phyloP scores from a whole-genome alignment of 257 asterid species.

The Plectranthus barbatus region DNA sequence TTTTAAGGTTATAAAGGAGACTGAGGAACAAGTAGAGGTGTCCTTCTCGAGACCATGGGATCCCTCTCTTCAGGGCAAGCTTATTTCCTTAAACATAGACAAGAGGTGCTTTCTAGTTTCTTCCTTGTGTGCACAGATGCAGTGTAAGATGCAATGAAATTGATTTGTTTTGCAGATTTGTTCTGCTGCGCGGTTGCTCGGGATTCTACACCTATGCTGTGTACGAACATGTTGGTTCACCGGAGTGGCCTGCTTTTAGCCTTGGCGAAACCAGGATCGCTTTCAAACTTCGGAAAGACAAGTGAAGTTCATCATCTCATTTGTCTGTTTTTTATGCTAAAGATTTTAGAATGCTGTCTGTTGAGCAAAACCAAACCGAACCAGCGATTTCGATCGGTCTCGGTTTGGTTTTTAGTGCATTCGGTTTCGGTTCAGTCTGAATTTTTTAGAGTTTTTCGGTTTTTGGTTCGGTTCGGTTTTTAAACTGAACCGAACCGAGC shows the following conservation, averaged over 20 bases:
- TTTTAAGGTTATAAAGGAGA: conserved; percentile 46
- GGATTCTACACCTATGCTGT: conserved; percentile 86
- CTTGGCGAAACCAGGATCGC: conserved; percentile 90
- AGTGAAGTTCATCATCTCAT: conserved; percentile 20
- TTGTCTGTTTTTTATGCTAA: background rate
- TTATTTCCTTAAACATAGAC: conserved; percentile 63
- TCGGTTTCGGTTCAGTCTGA: no score
- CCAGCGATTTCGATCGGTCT: no score
- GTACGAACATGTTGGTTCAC: conserved; percentile 73
- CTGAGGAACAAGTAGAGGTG: conserved; percentile 64
- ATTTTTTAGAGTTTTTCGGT: no score
- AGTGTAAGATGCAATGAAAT: background rate
- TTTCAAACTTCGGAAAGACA: conserved; percentile 86
- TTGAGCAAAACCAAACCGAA: no score
- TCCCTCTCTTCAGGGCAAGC: conserved; percentile 48
- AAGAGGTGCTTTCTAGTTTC: conserved; percentile 50
- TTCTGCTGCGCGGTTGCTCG: conserved; percentile 71
- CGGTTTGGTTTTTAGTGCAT: no score
- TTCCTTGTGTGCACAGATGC: background rate
- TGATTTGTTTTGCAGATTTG: conserved; percentile 41
- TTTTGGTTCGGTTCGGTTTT: no score
- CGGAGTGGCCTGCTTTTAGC: conserved; percentile 92
- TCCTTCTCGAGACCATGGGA: conserved; percentile 77
- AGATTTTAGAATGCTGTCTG: background rate
- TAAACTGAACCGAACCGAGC: no score